Conservation (phyloP, 495 filamentous ascomycete genomes). For the Pyrenula massariospora region DNA sequence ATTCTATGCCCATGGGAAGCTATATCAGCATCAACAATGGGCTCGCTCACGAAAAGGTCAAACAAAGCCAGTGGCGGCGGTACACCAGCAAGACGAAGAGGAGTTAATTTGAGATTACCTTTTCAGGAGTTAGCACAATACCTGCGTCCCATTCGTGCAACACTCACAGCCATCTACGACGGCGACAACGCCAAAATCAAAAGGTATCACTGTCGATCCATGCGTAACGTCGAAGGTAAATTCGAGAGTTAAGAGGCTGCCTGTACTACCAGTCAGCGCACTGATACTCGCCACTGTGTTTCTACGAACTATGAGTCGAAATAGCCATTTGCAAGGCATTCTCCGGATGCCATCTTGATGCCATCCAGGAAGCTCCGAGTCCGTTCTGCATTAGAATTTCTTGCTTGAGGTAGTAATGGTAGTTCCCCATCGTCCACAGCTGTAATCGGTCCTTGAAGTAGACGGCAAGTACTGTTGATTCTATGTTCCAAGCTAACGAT, state of each 20-base stretch:
- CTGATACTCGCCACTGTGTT: constrained; percentile 1
- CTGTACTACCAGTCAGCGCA: constrained; percentile 10
- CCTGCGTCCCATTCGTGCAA: background rate
- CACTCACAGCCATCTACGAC: constrained; percentile 75
- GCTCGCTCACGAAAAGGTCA: constrained; percentile 52
- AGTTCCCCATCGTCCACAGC: constrained; percentile 95
- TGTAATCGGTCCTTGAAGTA: constrained; percentile 64
- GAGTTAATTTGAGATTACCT: constrained; percentile 70
- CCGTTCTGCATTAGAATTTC: constrained; percentile 42
- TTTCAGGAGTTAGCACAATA: constrained; percentile 5
- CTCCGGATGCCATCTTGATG: constrained; percentile 73
- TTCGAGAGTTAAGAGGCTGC: constrained; percentile 47
- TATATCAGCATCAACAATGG: constrained; percentile 64
- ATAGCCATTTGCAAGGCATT: constrained; percentile 53
- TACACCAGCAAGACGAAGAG: constrained; percentile 69
- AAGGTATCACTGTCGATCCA: constrained; percentile 55
- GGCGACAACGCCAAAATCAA: constrained; percentile 70
- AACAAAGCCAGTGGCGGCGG: constrained; percentile 87
- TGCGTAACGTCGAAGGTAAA: constrained; percentile 56
- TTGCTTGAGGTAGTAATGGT: constrained; percentile 98
- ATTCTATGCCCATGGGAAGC: constrained; percentile 53
- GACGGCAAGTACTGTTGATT: constrained; percentile 84
- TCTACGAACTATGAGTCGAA: constrained; percentile 16
- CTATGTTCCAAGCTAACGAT: constrained; percentile 70
- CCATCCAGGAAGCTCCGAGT: constrained; percentile 15